Percentiles rank a stretch among this genome's conserved stretches.
Conservation (phyloP, 176 grass and related monocot species). For the Zoysia japonica region DNA sequence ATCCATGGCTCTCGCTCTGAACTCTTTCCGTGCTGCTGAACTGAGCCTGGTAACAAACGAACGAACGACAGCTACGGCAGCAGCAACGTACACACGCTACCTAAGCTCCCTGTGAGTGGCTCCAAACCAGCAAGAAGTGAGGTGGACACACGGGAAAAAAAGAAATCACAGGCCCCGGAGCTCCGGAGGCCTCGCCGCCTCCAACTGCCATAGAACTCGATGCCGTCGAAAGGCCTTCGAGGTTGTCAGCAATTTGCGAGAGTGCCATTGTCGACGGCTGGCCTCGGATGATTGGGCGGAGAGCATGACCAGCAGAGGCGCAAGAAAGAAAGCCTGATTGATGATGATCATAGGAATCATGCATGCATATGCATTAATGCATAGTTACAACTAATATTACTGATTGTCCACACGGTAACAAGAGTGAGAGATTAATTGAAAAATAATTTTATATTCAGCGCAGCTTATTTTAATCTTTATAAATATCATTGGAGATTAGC, state of each 20-base stretch:
- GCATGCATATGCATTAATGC: neutral
- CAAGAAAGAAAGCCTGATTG: constrained; percentile 6
- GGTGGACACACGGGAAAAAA: neutral
- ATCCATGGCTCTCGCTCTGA: constrained; percentile 33
- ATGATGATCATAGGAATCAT: neutral
- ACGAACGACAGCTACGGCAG: neutral
- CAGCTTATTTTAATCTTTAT: too few relatives aligned
- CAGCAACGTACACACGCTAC: neutral
- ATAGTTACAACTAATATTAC: neutral
- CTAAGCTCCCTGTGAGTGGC: too few relatives aligned
- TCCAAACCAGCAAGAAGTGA: constrained; percentile 31
- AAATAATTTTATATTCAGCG: too few relatives aligned
- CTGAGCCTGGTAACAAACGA: neutral
- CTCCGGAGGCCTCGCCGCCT: too few relatives aligned
- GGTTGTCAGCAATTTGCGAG: constrained; percentile 29
- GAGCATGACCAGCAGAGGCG: constrained; percentile 23
- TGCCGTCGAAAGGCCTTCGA: neutral
- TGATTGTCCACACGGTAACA: too few relatives aligned
- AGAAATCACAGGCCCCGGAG: too few relatives aligned
- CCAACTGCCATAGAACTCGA: constrained; percentile 4
- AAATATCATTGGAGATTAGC: too few relatives aligned
- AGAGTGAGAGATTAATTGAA: too few relatives aligned
- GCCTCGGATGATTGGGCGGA: constrained; percentile 26
- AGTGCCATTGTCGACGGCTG: constrained; percentile 14
- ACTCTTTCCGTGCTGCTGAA: neutral